Conservation (phyloP, 2,329 filamentous ascomycete species). For the Arthrobotrys sinensis region DNA sequence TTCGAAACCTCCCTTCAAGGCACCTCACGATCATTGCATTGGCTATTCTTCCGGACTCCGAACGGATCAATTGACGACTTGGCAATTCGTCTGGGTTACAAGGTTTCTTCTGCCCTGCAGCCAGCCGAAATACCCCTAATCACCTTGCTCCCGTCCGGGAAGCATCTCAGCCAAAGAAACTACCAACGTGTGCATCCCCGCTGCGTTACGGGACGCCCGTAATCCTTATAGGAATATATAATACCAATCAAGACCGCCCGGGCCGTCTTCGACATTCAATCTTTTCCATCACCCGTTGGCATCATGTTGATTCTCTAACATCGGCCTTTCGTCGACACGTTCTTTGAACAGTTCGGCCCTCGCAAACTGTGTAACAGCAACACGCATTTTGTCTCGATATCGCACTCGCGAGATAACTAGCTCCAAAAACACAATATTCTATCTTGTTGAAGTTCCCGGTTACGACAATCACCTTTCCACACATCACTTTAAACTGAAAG, state of each 20-base stretch:
- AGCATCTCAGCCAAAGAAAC: constrained; percentile 46
- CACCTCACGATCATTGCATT: constrained; percentile 13
- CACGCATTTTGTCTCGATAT: background rate
- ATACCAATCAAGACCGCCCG: constrained; percentile 32
- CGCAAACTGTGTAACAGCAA: background rate
- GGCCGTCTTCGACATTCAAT: constrained; percentile 19
- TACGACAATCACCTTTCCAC: background rate
- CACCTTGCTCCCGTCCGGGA: constrained; percentile 17
- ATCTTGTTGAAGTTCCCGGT: background rate
- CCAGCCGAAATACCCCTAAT: constrained; percentile 54
- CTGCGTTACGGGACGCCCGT: constrained; percentile 23
- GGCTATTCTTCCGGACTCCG: constrained; percentile 12
- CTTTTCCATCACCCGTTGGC: constrained; percentile 20
- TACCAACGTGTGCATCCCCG: constrained; percentile 50
- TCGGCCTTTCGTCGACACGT: constrained; percentile 57
- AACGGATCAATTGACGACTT: constrained; percentile 35
- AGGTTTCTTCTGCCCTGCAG: constrained; percentile 39
- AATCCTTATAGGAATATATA: constrained; percentile 12
- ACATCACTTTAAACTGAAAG: background rate
- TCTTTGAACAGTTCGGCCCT: constrained; percentile 58
- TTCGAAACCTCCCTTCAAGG: background rate
- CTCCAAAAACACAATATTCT: background rate
- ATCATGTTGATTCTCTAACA: constrained; percentile 59
- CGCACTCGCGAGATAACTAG: background rate
- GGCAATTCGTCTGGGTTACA: constrained; percentile 16